Percentiles rank a stretch among this genome's conserved stretches.
Conservation (phyloP, 768 basidiomycete genomes). For the Boletus eberwhitei region DNA sequence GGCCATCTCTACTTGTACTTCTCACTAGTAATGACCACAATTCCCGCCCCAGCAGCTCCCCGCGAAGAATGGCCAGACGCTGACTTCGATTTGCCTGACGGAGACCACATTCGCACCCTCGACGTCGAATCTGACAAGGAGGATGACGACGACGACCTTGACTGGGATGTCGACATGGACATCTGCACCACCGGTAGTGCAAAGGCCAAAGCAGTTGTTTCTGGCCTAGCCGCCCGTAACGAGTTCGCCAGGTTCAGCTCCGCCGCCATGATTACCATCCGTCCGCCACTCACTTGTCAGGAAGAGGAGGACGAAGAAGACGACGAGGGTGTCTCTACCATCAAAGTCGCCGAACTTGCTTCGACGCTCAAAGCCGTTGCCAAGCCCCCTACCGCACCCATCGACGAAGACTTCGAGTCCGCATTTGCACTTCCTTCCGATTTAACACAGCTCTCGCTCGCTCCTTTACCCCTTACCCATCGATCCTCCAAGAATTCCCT, state of each 20-base stretch:
- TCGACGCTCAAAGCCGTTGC: constrained; percentile 32
- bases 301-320: constrained; percentile 61
- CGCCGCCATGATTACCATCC: constrained; percentile 47
- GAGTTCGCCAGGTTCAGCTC: constrained; percentile 35
- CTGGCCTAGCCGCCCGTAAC: constrained; percentile 39
- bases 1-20: constrained; percentile 21
- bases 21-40: constrained; percentile 47
- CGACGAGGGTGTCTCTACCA: constrained; percentile 81
- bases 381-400: constrained; percentile 37
- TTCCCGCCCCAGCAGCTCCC: constrained; percentile 54
- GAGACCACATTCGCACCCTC: constrained; percentile 58
- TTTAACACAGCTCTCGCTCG: constrained; percentile 78
- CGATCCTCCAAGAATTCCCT: constrained; percentile 80
- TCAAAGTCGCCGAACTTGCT: constrained; percentile 62
- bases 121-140: constrained; percentile 62
- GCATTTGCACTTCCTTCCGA: constrained; percentile 78
- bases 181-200: constrained; percentile 55
- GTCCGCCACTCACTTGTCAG: constrained; percentile 54
- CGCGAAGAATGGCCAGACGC: constrained; percentile 86
- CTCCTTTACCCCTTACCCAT: constrained; percentile 71
- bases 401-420: constrained; percentile 77
- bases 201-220: constrained; percentile 39
- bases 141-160: constrained; percentile 62
- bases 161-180: constrained; percentile 82
- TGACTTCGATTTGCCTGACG: constrained; percentile 84